Conservation (phyloP, 306 rosid species). For the Abrus precatorius region DNA sequence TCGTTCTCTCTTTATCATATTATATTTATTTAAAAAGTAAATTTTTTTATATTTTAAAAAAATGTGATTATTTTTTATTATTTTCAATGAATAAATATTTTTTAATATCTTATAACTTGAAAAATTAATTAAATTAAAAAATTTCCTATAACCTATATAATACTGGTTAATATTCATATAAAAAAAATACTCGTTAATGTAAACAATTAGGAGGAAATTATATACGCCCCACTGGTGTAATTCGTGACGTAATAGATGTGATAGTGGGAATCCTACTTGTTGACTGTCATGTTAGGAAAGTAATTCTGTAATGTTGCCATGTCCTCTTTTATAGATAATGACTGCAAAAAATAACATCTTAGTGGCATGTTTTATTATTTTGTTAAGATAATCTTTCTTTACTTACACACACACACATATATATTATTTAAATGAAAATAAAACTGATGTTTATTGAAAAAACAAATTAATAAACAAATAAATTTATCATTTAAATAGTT, state of each 20-base stretch:
- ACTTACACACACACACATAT: too few relatives aligned
- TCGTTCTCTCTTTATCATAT: too few relatives aligned
- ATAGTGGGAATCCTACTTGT: slow-evolving; percentile 59
- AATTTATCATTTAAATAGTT: slow-evolving; percentile 7
- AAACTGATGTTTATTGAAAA: too few relatives aligned
- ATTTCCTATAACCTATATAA: too few relatives aligned
- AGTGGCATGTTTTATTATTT: neutral
- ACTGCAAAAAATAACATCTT: neutral
- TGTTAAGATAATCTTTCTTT: neutral
- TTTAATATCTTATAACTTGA: neutral
- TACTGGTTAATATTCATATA: too few relatives aligned
- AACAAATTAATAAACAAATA: too few relatives aligned
- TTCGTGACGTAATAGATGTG: slow-evolving; percentile 57
- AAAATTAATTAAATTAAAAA: too few relatives aligned
- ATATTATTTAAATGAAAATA: neutral
- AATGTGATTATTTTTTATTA: too few relatives aligned
- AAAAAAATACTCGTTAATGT: neutral
- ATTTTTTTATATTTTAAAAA: too few relatives aligned
- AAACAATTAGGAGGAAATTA: neutral
- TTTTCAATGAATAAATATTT: neutral
- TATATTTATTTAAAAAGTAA: too few relatives aligned
- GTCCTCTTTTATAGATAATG: slow-evolving; percentile 16
- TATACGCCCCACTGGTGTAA: slow-evolving; percentile 43
- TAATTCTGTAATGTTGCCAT: slow-evolving; percentile 28
- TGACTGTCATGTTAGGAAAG: slow-evolving; percentile 50